phyloP scores from a whole-genome alignment of 345 rosid species.

The Gossypium stocksii region DNA sequence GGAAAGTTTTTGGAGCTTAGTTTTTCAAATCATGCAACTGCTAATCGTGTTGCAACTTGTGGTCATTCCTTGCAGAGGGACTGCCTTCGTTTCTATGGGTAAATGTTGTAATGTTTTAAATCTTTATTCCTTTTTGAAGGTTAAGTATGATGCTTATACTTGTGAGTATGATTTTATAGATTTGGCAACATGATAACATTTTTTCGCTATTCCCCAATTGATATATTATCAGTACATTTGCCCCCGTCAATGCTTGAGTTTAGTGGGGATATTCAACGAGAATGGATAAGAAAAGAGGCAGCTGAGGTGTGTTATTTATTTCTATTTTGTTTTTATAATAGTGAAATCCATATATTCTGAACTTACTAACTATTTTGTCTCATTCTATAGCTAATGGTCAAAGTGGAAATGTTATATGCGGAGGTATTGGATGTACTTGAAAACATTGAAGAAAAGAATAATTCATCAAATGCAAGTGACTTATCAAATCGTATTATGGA shows the following conservation, averaged over 20 bases:
- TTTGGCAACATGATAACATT: constrained; percentile 94
- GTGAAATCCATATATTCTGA: not conserved
- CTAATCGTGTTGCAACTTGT: constrained; percentile 94
- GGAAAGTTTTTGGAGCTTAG: constrained; percentile 97
- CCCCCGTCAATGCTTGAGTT: constrained; percentile 81
- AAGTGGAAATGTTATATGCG: constrained; percentile 52
- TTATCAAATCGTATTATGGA: constrained; percentile 46
- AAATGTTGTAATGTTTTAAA: constrained; percentile 19
- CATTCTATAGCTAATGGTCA: constrained; percentile 55
- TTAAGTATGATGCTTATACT: constrained; percentile 14
- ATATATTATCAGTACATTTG: constrained; percentile 70
- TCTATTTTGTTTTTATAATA: constrained; percentile 5
- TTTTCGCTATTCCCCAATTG: constrained; percentile 89
- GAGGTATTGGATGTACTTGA: constrained; percentile 63
- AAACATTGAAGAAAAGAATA: constrained; percentile 52
- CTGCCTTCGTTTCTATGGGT: constrained; percentile 98
- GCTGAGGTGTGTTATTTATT: constrained; percentile 38
- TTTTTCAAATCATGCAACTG: constrained; percentile 95
- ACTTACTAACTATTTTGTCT: not conserved
- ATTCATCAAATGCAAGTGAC: constrained; percentile 35
- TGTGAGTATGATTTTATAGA: constrained; percentile 37
- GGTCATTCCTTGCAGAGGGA: constrained; percentile 98
- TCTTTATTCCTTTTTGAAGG: not conserved
- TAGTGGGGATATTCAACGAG: constrained; percentile 49
- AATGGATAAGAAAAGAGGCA: constrained; percentile 79